phyloP scores from a whole-genome alignment of 345 rosid genomes.

The Psidium guajava region DNA sequence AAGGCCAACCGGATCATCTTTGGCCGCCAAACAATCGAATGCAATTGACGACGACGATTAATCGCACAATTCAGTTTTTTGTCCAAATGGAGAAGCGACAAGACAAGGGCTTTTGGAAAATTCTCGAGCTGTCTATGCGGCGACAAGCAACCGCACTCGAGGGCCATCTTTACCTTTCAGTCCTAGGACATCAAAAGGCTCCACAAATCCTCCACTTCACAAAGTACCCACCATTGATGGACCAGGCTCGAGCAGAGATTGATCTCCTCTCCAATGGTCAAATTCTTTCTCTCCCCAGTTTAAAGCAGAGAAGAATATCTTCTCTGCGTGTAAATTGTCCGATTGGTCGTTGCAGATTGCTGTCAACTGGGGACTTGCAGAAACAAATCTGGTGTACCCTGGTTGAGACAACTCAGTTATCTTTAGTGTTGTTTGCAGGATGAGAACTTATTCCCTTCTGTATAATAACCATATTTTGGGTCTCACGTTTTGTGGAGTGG shows the following conservation, averaged over 20 bases:
- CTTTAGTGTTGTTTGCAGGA: not conserved
- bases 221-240: constrained; percentile 9
- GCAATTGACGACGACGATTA: not conserved
- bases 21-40: not conserved
- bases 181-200: not conserved
- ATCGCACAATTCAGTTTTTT: not conserved
- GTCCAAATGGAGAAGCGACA: not conserved
- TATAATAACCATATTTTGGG: not conserved
- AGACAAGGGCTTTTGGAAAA: not conserved
- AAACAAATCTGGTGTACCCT: not conserved
- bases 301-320: constrained; percentile 1
- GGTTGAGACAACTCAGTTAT: not conserved
- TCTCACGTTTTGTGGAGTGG: not conserved
- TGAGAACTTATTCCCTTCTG: not conserved
- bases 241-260: not conserved
- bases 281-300: not conserved
- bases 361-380: not conserved
- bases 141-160: constrained; percentile 3
- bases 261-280: not conserved
- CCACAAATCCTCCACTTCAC: not conserved
- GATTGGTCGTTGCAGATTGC: not conserved
- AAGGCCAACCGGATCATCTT: not conserved
- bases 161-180: not conserved
- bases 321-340: not conserved
- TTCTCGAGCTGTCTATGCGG: not conserved